Conservation (phyloP, 768 basidiomycete genomes). For the Lentinula sp. region DNA sequence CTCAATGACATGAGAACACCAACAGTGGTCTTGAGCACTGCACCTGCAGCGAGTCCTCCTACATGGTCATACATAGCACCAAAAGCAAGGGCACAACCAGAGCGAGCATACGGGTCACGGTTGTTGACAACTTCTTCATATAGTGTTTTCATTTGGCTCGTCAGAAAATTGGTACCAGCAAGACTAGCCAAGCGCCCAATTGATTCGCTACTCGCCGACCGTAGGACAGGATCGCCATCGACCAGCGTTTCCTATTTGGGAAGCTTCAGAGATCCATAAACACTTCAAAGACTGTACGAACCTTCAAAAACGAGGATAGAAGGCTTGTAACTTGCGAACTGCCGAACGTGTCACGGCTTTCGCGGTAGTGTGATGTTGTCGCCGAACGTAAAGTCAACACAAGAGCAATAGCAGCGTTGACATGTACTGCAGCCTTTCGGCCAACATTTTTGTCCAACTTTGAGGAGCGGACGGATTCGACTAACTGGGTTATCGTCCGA, state of each 20-base stretch:
- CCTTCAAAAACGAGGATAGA: constrained; percentile 75
- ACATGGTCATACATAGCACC: constrained; percentile 89
- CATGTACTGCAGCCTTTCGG: constrained; percentile 73
- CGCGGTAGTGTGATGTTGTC: constrained; percentile 44
- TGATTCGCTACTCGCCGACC: constrained; percentile 78
- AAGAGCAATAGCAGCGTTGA: constrained; percentile 76
- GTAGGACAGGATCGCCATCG: constrained; percentile 72
- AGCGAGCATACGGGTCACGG: constrained; percentile 85
- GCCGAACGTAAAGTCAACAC: constrained; percentile 61
- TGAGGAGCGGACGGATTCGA: constrained; percentile 62
- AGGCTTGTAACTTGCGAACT: constrained; percentile 52
- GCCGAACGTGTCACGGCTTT: constrained; percentile 62
- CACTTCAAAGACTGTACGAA: constrained; percentile 19
- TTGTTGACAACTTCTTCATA: constrained; percentile 94
- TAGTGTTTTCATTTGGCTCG: constrained; percentile 80
- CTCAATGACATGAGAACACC: constrained; percentile 92
- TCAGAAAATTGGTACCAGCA: constrained; percentile 79
- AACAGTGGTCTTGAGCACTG: constrained; percentile 91
- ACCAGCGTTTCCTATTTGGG: constrained; percentile 62
- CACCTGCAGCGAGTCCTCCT: constrained; percentile 91
- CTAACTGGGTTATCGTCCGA: constrained; percentile 49
- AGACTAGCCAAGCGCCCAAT: constrained; percentile 84
- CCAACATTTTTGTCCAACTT: constrained; percentile 87
- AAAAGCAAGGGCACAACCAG: constrained; percentile 90
- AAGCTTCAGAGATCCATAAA: background rate